Conservation (phyloP, 352 stramenopile species). For the Pythium dissimile region DNA sequence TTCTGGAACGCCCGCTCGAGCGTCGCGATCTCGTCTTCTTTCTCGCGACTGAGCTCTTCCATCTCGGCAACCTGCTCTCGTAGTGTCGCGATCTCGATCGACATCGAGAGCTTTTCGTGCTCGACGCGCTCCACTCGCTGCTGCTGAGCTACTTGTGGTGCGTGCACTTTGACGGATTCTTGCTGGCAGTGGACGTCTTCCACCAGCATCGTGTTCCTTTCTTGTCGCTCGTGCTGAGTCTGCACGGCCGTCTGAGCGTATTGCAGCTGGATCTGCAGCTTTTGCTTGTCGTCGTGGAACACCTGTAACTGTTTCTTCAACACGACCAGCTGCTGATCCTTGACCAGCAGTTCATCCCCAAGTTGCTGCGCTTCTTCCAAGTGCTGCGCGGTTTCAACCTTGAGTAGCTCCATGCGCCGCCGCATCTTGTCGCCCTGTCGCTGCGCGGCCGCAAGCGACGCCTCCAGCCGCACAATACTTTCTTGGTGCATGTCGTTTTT, state of each 20-base stretch:
- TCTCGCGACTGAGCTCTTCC: background rate
- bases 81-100: background rate
- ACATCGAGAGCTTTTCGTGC: background rate
- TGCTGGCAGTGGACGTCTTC: constrained; percentile 43
- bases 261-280: constrained; percentile 48
- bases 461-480: constrained; percentile 45
- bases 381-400: constrained; percentile 40
- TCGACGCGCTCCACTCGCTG: background rate
- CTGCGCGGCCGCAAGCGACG: constrained; percentile 26
- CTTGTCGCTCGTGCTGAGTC: constrained; percentile 32
- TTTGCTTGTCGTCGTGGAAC: constrained; percentile 33
- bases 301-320: constrained; percentile 33
- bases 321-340: constrained; percentile 34
- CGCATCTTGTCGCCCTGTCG: constrained; percentile 47
- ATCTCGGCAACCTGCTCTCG: background rate
- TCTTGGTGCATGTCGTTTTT: constrained; percentile 55
- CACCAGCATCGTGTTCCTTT: constrained; percentile 33
- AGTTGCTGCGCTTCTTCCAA: constrained; percentile 32
- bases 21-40: background rate
- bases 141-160: background rate
- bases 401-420: constrained; percentile 47
- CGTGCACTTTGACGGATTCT: too few species aligned
- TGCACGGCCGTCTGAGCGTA: constrained; percentile 30
- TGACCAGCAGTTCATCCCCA: constrained; percentile 31
- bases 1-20: constrained; percentile 1